These are phyloP conservation scores for Podila verticillata DNA, from an alignment of 192 early-diverging fungal species.

Conservation along the genomic window DNA sequence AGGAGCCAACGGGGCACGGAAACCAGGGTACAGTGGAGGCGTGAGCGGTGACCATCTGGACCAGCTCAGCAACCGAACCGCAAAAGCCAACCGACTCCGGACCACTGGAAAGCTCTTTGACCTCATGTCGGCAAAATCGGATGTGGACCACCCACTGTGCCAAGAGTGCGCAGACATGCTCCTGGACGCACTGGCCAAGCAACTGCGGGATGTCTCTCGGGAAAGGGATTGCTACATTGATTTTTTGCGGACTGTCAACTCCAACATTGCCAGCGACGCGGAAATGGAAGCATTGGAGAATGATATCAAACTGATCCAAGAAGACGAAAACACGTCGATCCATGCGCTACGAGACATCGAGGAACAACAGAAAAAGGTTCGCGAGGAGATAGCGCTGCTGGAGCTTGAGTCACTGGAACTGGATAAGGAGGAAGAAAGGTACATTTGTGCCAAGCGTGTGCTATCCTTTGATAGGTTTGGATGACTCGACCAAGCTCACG, in stretches of 20 bases:
- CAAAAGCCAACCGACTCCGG: conserved; percentile 63
- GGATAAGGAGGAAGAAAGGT: conserved; percentile 69
- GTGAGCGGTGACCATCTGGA: conserved; percentile 10
- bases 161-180: conserved; percentile 90
- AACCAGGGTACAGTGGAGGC: conserved; percentile 6
- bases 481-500: too few relatives aligned
- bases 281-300: conserved; percentile 61
- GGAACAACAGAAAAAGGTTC: conserved; percentile 52
- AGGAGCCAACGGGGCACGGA: neutral
- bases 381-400: conserved; percentile 58
- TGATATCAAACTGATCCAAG: conserved; percentile 61
- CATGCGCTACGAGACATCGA: conserved; percentile 59
- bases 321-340: conserved; percentile 54
- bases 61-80: conserved; percentile 11
- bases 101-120: conserved; percentile 80
- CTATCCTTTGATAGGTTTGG: neutral
- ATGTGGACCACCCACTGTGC: conserved; percentile 87
- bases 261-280: conserved; percentile 54
- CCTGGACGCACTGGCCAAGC: conserved; percentile 72
- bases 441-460: neutral
- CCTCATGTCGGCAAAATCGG: conserved; percentile 76
- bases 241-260: conserved; percentile 70
- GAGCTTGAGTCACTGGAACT: conserved; percentile 63
- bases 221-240: conserved; percentile 83
- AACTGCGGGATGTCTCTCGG: conserved; percentile 71